Percentiles rank a stretch among this genome's conserved stretches.
phyloP scores from a whole-genome alignment of 768 basidiomycete genomes.

The Auricularia sp. region DNA sequence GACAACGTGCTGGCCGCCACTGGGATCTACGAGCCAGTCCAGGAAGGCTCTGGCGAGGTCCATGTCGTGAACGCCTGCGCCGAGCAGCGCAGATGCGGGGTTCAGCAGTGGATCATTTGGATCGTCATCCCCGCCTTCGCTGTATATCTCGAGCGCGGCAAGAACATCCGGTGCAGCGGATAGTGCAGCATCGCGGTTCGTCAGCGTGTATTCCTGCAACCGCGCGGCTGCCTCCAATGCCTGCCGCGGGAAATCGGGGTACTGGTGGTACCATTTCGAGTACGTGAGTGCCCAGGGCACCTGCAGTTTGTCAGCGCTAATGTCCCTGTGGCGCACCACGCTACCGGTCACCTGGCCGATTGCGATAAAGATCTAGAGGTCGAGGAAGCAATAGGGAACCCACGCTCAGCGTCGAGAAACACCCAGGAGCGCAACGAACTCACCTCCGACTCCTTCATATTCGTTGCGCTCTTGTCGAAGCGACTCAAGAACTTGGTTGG shows the following conservation, averaged over 20 bases:
- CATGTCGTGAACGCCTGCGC: conserved; percentile 18
- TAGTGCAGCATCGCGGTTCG: conserved; percentile 42
- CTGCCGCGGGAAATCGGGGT: conserved; percentile 41
- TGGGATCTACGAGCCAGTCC: conserved; percentile 30
- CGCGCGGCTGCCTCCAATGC: conserved; percentile 38
- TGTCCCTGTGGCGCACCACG: not conserved
- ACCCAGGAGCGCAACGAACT: conserved; percentile 11
- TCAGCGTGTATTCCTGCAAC: conserved; percentile 44
- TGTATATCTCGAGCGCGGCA: conserved; percentile 28
- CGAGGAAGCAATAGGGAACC: too few species aligned
- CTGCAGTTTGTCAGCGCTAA: conserved; percentile 17
- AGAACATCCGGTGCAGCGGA: conserved; percentile 28
- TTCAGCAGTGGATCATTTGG: conserved; percentile 35
- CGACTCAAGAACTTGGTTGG: conserved; percentile 44
- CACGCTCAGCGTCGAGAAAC: too few species aligned
- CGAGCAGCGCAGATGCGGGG: conserved; percentile 36
- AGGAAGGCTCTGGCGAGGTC: conserved; percentile 31
- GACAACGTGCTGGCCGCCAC: conserved; percentile 38
- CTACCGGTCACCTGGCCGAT: conserved; percentile 35
- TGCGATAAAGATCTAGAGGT: conserved; percentile 23
- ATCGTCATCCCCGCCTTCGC: conserved; percentile 30
- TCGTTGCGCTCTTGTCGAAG: conserved; percentile 50
- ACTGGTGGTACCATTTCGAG: conserved; percentile 52
- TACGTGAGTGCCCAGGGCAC: conserved; percentile 45
- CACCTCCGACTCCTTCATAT: conserved; percentile 40